phyloP scores from a whole-genome alignment of 2,329 filamentous ascomycete species.

The Cordyceps javanica region DNA sequence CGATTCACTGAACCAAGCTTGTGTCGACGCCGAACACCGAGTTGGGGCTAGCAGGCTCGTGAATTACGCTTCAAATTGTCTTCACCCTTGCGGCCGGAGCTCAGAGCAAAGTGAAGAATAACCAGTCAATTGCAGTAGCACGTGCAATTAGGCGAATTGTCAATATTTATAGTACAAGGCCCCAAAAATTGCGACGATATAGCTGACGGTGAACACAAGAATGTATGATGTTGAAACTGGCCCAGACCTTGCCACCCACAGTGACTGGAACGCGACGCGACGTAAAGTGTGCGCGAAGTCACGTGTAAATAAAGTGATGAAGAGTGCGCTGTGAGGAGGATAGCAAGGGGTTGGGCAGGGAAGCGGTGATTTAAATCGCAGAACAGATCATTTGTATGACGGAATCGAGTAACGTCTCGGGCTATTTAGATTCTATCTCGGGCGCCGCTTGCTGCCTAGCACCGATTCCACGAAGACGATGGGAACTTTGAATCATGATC shows the following conservation, averaged over 20 bases:
- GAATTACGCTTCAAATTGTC: background rate
- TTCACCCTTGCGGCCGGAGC: background rate
- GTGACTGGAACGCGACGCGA: constrained; percentile 3
- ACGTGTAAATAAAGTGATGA: constrained; percentile 1
- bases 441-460: no score
- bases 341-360: no score
- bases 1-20: background rate
- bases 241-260: background rate
- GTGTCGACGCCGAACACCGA: background rate
- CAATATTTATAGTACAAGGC: no score
- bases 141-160: no score
- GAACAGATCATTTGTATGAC: no score
- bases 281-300: background rate
- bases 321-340: no score
- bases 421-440: no score
- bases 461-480: no score
- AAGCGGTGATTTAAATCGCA: background rate
- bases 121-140: no score
- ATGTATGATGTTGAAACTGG: constrained; percentile 3
- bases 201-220: background rate
- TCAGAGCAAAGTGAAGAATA: background rate
- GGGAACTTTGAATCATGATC: no score
- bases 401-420: no score
- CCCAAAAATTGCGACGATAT: background rate
- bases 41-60: background rate